phyloP scores from a whole-genome alignment of 345 rosid species.

The Melaleuca alternifolia region DNA sequence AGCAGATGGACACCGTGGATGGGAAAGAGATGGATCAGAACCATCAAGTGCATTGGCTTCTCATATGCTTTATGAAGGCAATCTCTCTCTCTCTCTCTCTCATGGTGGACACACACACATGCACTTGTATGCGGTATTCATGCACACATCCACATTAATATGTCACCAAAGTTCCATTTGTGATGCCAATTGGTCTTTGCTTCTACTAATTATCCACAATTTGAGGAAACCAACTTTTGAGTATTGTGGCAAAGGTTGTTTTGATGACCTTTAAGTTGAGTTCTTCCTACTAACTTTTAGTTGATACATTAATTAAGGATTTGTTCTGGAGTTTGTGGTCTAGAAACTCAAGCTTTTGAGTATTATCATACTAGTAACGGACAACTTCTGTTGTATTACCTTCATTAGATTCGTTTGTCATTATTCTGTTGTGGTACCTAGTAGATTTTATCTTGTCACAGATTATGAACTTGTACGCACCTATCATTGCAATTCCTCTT shows the following conservation, averaged over 20 bases:
- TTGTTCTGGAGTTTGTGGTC: neutral
- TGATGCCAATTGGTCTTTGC: neutral
- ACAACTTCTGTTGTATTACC: neutral
- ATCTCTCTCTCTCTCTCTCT: neutral
- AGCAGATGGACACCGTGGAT: conserved; percentile 55
- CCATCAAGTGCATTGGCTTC: conserved; percentile 41
- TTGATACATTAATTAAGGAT: neutral
- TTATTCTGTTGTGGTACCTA: neutral
- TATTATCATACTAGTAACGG: neutral
- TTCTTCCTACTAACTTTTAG: neutral
- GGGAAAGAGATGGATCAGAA: conserved; percentile 72
- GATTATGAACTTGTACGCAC: neutral
- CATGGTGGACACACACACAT: neutral
- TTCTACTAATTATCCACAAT: neutral
- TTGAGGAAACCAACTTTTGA: neutral
- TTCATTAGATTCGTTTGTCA: neutral
- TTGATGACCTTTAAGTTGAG: neutral
- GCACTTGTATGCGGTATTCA: neutral
- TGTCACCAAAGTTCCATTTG: neutral
- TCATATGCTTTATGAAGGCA: conserved; percentile 51
- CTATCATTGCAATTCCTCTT: neutral
- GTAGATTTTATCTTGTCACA: neutral
- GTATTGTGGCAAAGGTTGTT: neutral
- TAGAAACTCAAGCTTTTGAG: neutral
- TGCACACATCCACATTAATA: neutral